These are phyloP conservation scores for Botrytis porri DNA, from an alignment of 2,329 filamentous ascomycete genomes.

Conservation along the genomic window DNA sequence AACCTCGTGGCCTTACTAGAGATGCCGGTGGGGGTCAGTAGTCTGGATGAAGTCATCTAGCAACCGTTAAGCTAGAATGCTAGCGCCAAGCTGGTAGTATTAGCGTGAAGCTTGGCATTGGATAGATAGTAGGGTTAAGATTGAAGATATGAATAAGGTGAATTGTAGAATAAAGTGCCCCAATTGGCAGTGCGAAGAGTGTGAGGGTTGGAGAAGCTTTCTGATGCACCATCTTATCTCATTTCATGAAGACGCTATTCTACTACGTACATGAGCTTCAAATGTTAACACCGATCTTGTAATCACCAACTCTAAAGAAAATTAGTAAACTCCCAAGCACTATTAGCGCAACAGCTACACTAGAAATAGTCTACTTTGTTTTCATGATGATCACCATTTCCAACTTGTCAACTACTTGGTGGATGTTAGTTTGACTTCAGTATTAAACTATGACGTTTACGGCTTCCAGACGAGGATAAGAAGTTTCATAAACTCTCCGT, in stretches of 20 bases:
- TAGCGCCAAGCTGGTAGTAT: background rate
- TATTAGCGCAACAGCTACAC: background rate
- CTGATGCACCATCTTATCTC: background rate
- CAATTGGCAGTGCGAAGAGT: background rate
- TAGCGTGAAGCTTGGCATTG: background rate
- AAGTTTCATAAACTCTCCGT: background rate
- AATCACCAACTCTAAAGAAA: background rate
- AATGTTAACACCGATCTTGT: background rate
- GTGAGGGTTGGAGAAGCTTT: background rate
- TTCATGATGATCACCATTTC: background rate
- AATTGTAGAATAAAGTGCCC: background rate
- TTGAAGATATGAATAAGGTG: background rate
- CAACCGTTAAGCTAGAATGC: background rate
- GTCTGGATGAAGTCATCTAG: background rate
- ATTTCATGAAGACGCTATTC: background rate
- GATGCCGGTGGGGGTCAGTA: background rate
- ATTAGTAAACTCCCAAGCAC: background rate
- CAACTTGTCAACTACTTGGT: background rate
- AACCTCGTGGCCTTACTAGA: background rate
- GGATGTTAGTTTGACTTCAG: background rate
- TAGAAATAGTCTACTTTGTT: background rate
- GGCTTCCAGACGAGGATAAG: background rate
- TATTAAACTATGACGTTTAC: background rate
- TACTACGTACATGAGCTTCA: background rate
- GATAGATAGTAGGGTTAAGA: rapidly evolving